Evolutionary conservation across 345 rosid species (phyloP).

Genomic region (Microthlaspi erraticum): DNA sequence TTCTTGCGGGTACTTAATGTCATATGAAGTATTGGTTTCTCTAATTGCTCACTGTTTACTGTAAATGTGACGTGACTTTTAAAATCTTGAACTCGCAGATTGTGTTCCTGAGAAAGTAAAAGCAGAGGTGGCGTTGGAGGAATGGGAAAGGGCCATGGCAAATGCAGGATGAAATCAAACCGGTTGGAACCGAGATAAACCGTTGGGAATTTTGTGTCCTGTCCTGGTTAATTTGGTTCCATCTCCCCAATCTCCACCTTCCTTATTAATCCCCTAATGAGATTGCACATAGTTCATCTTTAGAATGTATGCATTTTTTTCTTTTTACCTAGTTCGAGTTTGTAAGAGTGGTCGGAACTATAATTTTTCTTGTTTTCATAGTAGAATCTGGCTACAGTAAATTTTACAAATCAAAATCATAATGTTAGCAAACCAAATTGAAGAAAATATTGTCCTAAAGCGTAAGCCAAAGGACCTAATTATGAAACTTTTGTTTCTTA

Average conservation of each 20-base stretch:
- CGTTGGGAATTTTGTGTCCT: background rate
- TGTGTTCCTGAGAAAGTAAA: conserved; percentile 75
- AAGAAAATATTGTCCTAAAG: background rate
- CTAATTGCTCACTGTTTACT: background rate
- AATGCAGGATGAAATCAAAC: conserved; percentile 40
- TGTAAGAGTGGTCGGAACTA: conserved; percentile 9
- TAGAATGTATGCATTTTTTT: background rate
- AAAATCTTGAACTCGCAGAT: conserved; percentile 50
- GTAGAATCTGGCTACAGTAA: conserved; percentile 35
- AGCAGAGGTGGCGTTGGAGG: conserved; percentile 65
- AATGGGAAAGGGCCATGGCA: conserved; percentile 44
- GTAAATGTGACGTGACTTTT: background rate
- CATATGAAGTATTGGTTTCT: background rate
- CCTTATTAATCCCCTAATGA: background rate
- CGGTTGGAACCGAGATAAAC: conserved; percentile 5
- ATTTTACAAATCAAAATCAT: background rate
- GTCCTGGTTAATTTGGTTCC: conserved; percentile 16
- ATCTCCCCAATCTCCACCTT: background rate
- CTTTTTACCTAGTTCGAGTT: background rate
- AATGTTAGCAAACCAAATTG: background rate
- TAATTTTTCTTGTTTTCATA: background rate
- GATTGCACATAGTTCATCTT: conserved; percentile 21
- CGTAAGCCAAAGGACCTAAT: background rate
- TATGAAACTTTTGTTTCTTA: too few species aligned
- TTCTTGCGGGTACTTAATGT: conserved; percentile 68